Evolutionary conservation across 129 eudicot species (phyloP), one percentile per base, ranked within the genome.

Genomic region (Gnaphalium uliginosum): DNA sequence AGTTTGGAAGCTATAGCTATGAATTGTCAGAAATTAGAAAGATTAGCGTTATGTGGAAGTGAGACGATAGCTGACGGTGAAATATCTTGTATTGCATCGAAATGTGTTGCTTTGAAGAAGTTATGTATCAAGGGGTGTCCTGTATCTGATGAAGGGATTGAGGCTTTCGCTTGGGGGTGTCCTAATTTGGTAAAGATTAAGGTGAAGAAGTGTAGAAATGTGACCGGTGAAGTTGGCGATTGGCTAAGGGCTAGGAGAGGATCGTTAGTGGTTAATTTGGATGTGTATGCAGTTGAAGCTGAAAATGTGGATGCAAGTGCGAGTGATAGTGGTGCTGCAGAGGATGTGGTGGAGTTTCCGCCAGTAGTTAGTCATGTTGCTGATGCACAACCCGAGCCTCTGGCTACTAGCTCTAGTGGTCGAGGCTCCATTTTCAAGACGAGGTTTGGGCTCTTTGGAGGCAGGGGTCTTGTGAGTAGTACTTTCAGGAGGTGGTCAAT

Each of bases 121-220:
- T 70, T 84, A 4, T 84, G 87, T 53, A 84, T 84, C 4, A 84
- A 84, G 65, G 78, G 84, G 0, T 84, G 87, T 51, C 87, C 87
- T 6, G 84, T 84, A 26, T 79, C 87, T 0, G 84, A 84, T 76
- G 76, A 79, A 71, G 87, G 84, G 22, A 79, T 84, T 21, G 84
- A 84, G 33, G 84, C 87, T 24, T 79, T 84, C 6, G 84, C 87
- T 25, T 80, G 76, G 79, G 87, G 87, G 6, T 84, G 87, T 48
- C 87, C 84, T 50, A 80, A 84, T 72, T 76, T 84, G 72, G 63
- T 84, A 23, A 80, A 84, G 78, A 80, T 84, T 7, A 84, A 84
- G 79, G 85, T 81, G 18, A 81, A 81, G 77, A 92, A 92, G 73
- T 92, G 98, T 77, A 89, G 87, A 72, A 89, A 82, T 10, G 98